Conservation (phyloP, 306 rosid genomes). For the Crotalaria pallida region DNA sequence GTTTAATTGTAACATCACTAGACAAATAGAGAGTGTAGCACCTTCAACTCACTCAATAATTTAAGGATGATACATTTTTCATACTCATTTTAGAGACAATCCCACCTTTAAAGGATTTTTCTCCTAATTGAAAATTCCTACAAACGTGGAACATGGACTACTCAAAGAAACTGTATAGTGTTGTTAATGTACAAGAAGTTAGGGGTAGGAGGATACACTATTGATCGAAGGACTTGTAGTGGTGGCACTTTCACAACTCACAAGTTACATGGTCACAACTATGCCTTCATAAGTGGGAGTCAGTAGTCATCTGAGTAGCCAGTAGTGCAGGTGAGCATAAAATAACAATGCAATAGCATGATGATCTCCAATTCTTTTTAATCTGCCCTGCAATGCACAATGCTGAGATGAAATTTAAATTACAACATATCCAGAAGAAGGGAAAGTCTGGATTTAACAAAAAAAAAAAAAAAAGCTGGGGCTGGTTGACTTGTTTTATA, state of each 20-base stretch:
- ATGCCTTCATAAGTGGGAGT: neutral
- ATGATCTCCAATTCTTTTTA: slow-evolving; percentile 3
- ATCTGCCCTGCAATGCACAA: slow-evolving; percentile 24
- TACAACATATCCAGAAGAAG: neutral
- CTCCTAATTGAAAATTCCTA: neutral
- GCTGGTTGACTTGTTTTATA: neutral
- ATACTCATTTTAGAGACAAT: too few species aligned
- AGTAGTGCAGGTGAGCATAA: neutral
- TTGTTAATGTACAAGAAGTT: slow-evolving; percentile 14
- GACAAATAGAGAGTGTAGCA: neutral
- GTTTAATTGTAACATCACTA: neutral
- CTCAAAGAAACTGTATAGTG: neutral
- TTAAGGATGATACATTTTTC: neutral
- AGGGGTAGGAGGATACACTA: neutral
- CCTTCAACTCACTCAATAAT: neutral
- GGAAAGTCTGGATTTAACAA: neutral
- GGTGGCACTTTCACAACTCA: slow-evolving; percentile 7
- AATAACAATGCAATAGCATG: slow-evolving; percentile 10
- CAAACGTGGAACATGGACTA: neutral
- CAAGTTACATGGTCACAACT: neutral
- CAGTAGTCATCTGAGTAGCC: neutral
- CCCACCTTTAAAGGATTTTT: too few species aligned
- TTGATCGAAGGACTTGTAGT: neutral
- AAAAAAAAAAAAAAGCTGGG: neutral
- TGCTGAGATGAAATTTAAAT: neutral